Evolutionary conservation across 202 grass and related monocot genomes (phyloP), one percentile per base, ranked within the genome.

Genomic region (Cymbopogon flexuosus): DNA sequence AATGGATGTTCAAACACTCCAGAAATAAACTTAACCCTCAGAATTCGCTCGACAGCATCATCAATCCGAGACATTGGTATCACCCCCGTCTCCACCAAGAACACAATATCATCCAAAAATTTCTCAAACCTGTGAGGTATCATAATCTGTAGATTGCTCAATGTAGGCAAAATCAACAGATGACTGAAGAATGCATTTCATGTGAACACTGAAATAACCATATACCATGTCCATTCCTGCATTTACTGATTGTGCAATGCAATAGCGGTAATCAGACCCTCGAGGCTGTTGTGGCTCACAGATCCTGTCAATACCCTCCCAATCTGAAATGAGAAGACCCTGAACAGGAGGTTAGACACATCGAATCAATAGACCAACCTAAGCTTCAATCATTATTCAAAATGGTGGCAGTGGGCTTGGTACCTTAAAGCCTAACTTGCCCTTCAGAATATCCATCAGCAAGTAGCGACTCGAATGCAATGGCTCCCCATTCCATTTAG

Each of bases 161-260:
- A 65, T 4, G 22, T 68, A 73, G 64, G 51, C 42, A 62, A 54
- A 83, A 58, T 12, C 13, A 78, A 88, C 14, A 2, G 36, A 46
- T 66, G 18, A 15, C 19, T 78, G 15, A 4, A 58, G 24, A 71
- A 8, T 69, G 13, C 30, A 82, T 72, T 42, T 81, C 51, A 68
- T 11, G 42, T 81, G 40, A 79, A 35, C 11, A 70, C 27, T 62
- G 24, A 57, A 62, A 84, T 72, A 75, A 88, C 5, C 67, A 68
- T 58, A n/a, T 93, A 98, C 96, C 92, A 98, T 98, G 74, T 98
- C 92, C 63, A 98, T 88, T 85, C 96, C 92, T 36, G 96, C 90
- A 83, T 93, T 98, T 81, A 95, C 80, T 65, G 92, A 95, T 49
- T 93, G 84, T 37, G 57, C 81, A 82, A 98, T 71, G 62, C 96